Conservation (phyloP, 108 stramenopile genomes). For the Nitzschia sp. region DNA sequence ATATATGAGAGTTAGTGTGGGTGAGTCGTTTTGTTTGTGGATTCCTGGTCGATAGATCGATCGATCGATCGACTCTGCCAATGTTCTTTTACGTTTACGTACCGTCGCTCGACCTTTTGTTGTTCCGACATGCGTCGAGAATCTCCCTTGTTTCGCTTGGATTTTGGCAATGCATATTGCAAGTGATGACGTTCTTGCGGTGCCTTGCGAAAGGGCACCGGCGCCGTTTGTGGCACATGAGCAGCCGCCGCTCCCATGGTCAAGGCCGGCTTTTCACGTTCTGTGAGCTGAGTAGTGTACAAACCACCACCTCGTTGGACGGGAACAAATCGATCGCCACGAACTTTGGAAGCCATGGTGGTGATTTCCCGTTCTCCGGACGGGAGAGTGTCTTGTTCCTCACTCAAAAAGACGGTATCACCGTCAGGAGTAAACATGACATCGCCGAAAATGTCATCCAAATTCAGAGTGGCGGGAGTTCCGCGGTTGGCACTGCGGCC, state of each 20-base stretch:
- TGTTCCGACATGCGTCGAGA: slow-evolving; percentile 70
- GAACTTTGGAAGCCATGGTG: slow-evolving; percentile 34
- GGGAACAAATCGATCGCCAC: slow-evolving; percentile 36
- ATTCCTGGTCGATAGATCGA: slow-evolving; percentile 3
- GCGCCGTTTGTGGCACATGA: slow-evolving; percentile 23
- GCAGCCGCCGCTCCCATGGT: slow-evolving; percentile 58
- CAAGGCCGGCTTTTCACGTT: slow-evolving; percentile 50
- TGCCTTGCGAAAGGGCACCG: slow-evolving; percentile 69
- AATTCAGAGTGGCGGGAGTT: slow-evolving; percentile 74
- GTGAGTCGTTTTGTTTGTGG: slow-evolving; percentile 6
- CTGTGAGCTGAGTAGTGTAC: slow-evolving; percentile 67
- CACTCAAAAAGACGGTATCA: slow-evolving; percentile 81
- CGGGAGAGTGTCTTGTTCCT: slow-evolving; percentile 46
- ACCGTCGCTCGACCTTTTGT: slow-evolving; percentile 78
- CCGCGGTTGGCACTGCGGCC: slow-evolving; percentile 70
- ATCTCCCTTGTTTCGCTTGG: slow-evolving; percentile 26
- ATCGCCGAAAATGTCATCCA: slow-evolving; percentile 92
- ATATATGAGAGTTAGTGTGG: slow-evolving; percentile 15
- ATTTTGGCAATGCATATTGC: slow-evolving; percentile 65
- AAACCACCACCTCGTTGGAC: slow-evolving; percentile 76
- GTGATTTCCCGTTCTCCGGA: slow-evolving; percentile 58
- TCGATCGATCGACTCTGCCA: background rate
- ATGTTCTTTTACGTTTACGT: slow-evolving; percentile 19
- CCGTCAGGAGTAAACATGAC: slow-evolving; percentile 90
- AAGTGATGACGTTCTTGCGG: slow-evolving; percentile 83